A percentile compares a stretch with the other conserved stretches of the same genome.
Conservation (phyloP, 768 basidiomycete genomes). For the Tubosaeta sp. region DNA sequence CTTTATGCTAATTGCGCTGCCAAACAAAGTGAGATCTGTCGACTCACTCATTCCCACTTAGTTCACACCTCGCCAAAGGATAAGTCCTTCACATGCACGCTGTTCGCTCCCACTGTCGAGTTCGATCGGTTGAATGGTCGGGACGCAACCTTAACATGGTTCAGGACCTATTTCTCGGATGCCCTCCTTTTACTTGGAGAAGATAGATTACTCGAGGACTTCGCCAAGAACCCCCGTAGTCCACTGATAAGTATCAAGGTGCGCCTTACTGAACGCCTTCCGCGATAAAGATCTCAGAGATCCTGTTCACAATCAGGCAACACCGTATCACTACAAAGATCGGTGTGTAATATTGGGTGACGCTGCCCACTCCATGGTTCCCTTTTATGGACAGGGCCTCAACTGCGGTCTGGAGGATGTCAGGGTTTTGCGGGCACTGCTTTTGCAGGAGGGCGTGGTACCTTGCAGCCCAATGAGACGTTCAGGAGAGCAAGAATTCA, state of each 20-base stretch:
- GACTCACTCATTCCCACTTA: conserved; percentile 25
- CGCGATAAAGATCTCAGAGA: conserved; percentile 14
- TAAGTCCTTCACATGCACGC: conserved; percentile 94
- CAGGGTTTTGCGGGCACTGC: conserved; percentile 73
- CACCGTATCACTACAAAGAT: conserved; percentile 88
- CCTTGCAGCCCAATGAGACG: conserved; percentile 34
- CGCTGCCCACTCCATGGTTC: conserved; percentile 98
- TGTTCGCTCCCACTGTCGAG: conserved; percentile 82
- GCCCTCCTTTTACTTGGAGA: conserved; percentile 85
- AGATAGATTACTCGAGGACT: conserved; percentile 69
- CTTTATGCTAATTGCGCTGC: conserved; percentile 98
- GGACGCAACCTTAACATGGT: conserved; percentile 65
- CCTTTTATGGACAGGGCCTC: conserved; percentile 94
- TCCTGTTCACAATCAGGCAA: conserved; percentile 48
- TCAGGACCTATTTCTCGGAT: conserved; percentile 81
- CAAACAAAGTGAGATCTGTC: conserved; percentile 73
- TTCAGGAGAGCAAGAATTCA: conserved; percentile 27
- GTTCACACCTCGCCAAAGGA: conserved; percentile 53
- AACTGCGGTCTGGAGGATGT: conserved; percentile 99
- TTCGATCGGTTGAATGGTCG: conserved; percentile 63
- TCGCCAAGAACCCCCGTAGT: conserved; percentile 80
- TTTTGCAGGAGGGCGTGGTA: conserved; percentile 67
- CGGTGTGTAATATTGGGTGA: conserved; percentile 88
- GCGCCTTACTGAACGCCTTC: conserved; percentile 28
- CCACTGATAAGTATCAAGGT: conserved; percentile 93